Evolutionary conservation across 1,284 basidiomycete genomes (phyloP), one percentile per base, ranked within the genome.

Genomic region (Boletus sp.): DNA sequence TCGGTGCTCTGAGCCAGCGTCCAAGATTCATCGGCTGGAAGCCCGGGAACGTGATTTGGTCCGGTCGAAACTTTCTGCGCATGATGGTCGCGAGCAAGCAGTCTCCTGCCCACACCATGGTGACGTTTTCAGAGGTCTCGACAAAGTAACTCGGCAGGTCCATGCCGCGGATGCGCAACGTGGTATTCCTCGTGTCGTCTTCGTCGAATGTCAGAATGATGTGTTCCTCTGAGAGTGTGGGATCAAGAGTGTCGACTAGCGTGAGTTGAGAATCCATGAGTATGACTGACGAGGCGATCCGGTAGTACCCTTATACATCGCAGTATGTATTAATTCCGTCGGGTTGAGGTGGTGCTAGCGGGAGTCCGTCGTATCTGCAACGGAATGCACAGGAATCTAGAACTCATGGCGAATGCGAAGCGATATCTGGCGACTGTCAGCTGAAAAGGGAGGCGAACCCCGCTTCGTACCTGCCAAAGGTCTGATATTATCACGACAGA

Each of bases 191-290:
- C 60, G 49, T 41, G 27, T 49, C 41, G 22, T 60, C 57, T 30
- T 34, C 33, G 41, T 53, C 38, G 34, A 59, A 60, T 10, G 27
- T 1, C 17, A 62, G 19, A 6, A 50, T 4, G 3, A 45, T 45
- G 22, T 39, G 45, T 6, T 40, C 37, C 2, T 29, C 41, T 17
- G 32, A 17, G 30, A 20, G 30, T 19, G 8, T n/a, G 27, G 20
- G 40, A 9, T 17, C 5, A 7, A 1, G 2, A 10, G 38, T 8
- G 36, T 61, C 44, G 33, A 56, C 40, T 13, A 58, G 43, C 8
- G 60, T 62, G 33, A 62, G 43, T 29, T 58, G 60, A 25, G 57
- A 60, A 3, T 56, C 35, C 52, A 55, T 52, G 41, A 26, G 26
- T 25, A 2, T 10, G n/a, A n/a, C 13, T 8, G 27, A 34, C 36